These are phyloP conservation scores for Podila clonocystis DNA, from an alignment of 192 early-diverging fungal genomes.

Conservation along the genomic window DNA sequence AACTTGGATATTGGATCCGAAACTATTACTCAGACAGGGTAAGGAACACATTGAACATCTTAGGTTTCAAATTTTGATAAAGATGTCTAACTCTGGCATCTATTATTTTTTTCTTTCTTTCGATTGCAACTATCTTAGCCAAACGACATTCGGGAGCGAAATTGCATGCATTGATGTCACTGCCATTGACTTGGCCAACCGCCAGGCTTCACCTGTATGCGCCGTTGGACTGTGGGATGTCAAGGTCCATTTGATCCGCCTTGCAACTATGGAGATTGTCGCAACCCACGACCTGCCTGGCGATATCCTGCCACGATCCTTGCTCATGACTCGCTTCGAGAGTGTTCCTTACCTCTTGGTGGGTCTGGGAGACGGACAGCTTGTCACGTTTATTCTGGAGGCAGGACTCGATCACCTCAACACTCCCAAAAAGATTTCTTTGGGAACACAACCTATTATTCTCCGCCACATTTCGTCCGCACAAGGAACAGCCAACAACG, in stretches of 20 bases:
- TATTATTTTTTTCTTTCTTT: not conserved
- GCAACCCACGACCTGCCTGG: conserved; percentile 57
- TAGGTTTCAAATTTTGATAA: not conserved
- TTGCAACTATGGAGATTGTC: conserved; percentile 64
- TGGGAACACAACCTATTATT: conserved; percentile 82
- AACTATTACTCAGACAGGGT: conserved; percentile 56
- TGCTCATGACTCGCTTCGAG: conserved; percentile 73
- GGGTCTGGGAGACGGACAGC: conserved; percentile 86
- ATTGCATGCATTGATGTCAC: conserved; percentile 81
- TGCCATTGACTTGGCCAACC: conserved; percentile 42
- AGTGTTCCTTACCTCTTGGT: conserved; percentile 76
- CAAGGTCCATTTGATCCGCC: conserved; percentile 65
- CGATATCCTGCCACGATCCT: conserved; percentile 74
- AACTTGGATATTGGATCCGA: conserved; percentile 64
- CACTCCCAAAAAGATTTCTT: conserved; percentile 68
- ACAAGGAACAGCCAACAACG: not conserved
- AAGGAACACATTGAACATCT: conserved; percentile 1
- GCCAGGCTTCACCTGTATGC: conserved; percentile 50
- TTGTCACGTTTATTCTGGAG: conserved; percentile 78
- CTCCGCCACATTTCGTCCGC: conserved; percentile 54
- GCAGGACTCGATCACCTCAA: conserved; percentile 29
- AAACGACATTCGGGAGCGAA: conserved; percentile 67
- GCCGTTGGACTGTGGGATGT: conserved; percentile 84
- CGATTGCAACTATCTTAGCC: conserved; percentile 18
- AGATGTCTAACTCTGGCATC: not conserved